Evolutionary conservation across 2,329 filamentous ascomycete species (phyloP), one percentile per base, ranked within the genome.

Genomic region (Phaeosphaeria sp.): DNA sequence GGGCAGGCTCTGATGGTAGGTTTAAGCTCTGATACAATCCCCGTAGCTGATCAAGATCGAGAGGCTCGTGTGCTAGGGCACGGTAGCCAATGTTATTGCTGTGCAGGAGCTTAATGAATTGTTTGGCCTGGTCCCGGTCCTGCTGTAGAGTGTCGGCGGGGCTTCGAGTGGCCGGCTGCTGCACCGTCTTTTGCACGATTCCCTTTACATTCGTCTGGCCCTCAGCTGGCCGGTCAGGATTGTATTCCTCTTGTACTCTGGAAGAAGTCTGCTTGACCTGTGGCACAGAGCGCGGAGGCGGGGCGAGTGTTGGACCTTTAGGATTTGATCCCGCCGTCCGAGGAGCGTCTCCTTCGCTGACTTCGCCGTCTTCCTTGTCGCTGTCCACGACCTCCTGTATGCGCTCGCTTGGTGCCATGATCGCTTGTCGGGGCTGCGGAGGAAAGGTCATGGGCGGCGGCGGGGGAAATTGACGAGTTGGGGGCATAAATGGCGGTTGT

Each of bases 331-430:
- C 62, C 23, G 65, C 61, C 11, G 58, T 54, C 20, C 58, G 54
- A 22, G 65, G 60, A 30, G 51, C 39, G 5, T 71, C 73, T 6
- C 60, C 57, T n/a, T 94, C 91, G 62, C 87, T 90, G 27, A 95
- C 74, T 73, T 96, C 92, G 17, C 90, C 91, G 68, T 96, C 91
- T 69, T 95, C 91, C 55, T 79, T 79, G 55, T 84, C 82, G 54
- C 75, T 74, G 46, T 81, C 73, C 49, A 74, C 64, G 27, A 73
- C 69, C 17, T 74, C 68, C 27, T 62, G 60, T 11, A 75, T 46
- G 49, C 72, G 72, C 23, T 77, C 68, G 33, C 65, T 61, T 4
- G 61, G 41, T 15, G 59, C 21, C 15, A 55, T 36, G 22, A 39
- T 49, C 56, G 64, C 33, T 50, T 53, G 33, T 30, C 63, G 58